Evolutionary conservation across 2,329 filamentous ascomycete species (phyloP).

Genomic region (Coccinonectria pachysandricola): DNA sequence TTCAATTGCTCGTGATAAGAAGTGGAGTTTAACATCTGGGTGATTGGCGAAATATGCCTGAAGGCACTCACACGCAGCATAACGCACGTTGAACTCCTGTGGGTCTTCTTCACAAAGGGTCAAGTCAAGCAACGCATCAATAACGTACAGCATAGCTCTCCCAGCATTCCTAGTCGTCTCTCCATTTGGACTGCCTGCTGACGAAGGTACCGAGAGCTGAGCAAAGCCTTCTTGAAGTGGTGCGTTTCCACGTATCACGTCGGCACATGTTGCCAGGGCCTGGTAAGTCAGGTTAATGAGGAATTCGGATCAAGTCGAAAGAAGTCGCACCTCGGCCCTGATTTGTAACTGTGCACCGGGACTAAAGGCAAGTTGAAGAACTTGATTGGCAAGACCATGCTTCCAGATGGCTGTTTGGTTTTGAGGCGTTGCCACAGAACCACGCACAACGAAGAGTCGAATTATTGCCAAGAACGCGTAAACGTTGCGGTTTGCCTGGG

Average conservation of each 20-base stretch:
- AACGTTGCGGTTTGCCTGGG: conserved; percentile 77
- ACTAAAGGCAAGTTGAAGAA: conserved; percentile 75
- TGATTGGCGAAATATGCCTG: conserved; percentile 88
- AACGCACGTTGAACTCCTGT: conserved; percentile 66
- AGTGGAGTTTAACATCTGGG: conserved; percentile 71
- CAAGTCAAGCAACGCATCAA: conserved; percentile 82
- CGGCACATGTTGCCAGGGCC: conserved; percentile 76
- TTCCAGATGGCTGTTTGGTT: conserved; percentile 86
- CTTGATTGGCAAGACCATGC: conserved; percentile 66
- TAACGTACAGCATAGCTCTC: conserved; percentile 68
- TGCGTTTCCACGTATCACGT: conserved; percentile 75
- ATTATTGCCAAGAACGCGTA: conserved; percentile 84
- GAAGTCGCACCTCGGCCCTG: conserved; percentile 57
- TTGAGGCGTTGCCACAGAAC: conserved; percentile 67
- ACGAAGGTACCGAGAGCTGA: conserved; percentile 65
- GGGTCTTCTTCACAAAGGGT: conserved; percentile 58
- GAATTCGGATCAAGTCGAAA: conserved; percentile 1
- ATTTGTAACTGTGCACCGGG: conserved; percentile 63
- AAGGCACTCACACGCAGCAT: conserved; percentile 80
- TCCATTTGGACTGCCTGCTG: conserved; percentile 30
- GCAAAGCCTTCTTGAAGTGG: conserved; percentile 81
- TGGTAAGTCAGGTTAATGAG: conserved; percentile 23
- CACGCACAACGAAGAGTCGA: conserved; percentile 71
- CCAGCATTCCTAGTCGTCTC: conserved; percentile 37
- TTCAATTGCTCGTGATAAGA: conserved; percentile 78